Evolutionary conservation across 192 early-diverging fungal genomes (phyloP).

Genomic region (Coemansia umbellata): DNA sequence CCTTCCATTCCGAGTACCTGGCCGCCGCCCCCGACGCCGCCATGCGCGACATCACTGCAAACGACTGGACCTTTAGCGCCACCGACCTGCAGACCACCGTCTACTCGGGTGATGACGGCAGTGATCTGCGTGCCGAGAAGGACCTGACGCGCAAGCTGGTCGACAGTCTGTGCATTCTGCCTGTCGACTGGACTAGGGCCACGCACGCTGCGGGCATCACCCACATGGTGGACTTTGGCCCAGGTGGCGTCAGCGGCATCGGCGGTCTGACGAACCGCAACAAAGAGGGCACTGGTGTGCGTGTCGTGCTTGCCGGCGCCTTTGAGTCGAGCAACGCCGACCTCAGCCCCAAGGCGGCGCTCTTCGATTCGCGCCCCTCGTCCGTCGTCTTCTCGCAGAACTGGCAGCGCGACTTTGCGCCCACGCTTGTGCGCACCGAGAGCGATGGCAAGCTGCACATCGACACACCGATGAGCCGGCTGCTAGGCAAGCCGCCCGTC

Average conservation of each 20-base stretch:
- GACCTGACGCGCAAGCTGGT: conserved; percentile 70
- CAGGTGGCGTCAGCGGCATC: conserved; percentile 82
- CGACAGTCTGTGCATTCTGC: conserved; percentile 66
- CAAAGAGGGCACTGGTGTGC: conserved; percentile 87
- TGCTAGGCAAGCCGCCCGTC: conserved; percentile 83
- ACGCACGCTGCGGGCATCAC: conserved; percentile 61
- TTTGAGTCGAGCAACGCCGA: conserved; percentile 55
- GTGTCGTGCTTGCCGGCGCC: conserved; percentile 38
- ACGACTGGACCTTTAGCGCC: conserved; percentile 61
- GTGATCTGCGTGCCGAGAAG: conserved; percentile 58
- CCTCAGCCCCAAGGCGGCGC: conserved; percentile 69
- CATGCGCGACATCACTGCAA: conserved; percentile 63
- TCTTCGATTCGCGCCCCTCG: conserved; percentile 74
- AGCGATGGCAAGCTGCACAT: conserved; percentile 71
- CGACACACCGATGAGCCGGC: conserved; percentile 82
- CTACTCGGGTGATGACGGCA: conserved; percentile 77
- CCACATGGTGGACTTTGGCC: conserved; percentile 92
- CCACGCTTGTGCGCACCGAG: conserved; percentile 70
- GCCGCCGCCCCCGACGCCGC: conserved; percentile 60
- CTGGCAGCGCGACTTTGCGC: conserved; percentile 84
- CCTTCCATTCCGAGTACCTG: conserved; percentile 88
- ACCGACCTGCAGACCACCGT: conserved; percentile 70
- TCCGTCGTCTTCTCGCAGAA: conserved; percentile 77
- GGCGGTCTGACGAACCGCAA: conserved; percentile 87
- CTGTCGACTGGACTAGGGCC: conserved; percentile 61